Percentiles rank a stretch among this genome's conserved stretches.
phyloP scores from a whole-genome alignment of 306 rosid genomes.

The Vicia sativa region DNA sequence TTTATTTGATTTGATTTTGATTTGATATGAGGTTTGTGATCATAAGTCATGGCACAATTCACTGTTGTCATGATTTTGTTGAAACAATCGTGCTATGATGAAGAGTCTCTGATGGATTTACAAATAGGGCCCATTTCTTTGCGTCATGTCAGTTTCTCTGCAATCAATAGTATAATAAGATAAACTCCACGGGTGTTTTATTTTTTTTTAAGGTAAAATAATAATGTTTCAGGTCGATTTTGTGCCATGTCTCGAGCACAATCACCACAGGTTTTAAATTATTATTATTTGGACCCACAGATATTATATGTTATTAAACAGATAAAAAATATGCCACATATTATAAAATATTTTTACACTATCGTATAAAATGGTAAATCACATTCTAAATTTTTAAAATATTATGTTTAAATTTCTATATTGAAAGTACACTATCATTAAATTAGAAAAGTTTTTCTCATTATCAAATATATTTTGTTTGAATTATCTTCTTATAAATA shows the following conservation, averaged over 20 bases:
- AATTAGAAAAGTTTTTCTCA: too few species aligned
- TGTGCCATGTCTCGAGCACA: not conserved
- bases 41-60: conserved; percentile 42
- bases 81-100: conserved; percentile 41
- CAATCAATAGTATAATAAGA: too few species aligned
- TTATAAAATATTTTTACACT: too few species aligned
- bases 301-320: not conserved
- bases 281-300: not conserved
- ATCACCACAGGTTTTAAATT: not conserved
- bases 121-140: conserved; percentile 38
- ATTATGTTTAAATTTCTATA: too few species aligned
- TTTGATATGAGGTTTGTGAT: conserved; percentile 31
- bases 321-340: too few species aligned
- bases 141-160: conserved; percentile 1
- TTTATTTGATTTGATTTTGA: conserved; percentile 28
- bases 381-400: too few species aligned
- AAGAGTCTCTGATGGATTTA: conserved; percentile 26
- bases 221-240: not conserved
- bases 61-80: conserved; percentile 33
- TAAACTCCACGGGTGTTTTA: not conserved
- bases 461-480: too few species aligned
- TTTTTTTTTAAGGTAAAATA: not conserved
- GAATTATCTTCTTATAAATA: too few species aligned
- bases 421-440: too few species aligned
- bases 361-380: too few species aligned